These are phyloP conservation scores for Xylaria sp. DNA, from an alignment of 2,329 filamentous ascomycete genomes.

Conservation along the genomic window DNA sequence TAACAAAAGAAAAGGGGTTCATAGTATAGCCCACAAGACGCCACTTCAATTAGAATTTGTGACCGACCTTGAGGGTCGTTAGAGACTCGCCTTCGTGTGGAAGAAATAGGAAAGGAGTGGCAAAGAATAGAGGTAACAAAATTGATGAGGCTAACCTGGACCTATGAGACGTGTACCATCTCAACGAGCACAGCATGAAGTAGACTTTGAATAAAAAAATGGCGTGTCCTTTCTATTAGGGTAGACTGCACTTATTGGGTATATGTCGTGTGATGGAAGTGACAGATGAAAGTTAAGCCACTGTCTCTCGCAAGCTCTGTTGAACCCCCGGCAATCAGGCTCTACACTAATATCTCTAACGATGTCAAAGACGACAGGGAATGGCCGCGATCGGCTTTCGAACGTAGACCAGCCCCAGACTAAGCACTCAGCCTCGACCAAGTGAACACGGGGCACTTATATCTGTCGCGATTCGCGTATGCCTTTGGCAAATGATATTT, in stretches of 20 bases:
- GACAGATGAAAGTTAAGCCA: background rate
- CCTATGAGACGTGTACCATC: background rate
- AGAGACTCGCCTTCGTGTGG: background rate
- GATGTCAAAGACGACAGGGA: background rate
- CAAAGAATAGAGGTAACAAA: background rate
- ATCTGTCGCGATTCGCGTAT: constrained; percentile 10
- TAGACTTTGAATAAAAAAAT: background rate
- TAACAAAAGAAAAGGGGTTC: background rate
- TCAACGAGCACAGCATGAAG: background rate
- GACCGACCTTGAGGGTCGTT: background rate
- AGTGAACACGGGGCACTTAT: constrained; percentile 2
- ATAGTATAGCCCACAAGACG: background rate
- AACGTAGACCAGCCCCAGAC: background rate
- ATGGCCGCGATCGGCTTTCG: background rate
- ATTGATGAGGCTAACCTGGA: background rate
- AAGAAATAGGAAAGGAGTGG: background rate
- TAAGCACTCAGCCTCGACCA: background rate
- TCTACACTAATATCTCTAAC: background rate
- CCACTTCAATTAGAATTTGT: background rate
- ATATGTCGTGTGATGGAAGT: constrained; percentile 1
- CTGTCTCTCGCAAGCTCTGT: background rate
- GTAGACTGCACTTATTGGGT: background rate
- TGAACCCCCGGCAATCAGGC: background rate
- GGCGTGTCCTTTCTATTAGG: background rate
- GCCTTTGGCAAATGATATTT: constrained; percentile 15